Base-by-base conservation (phyloP, 345 rosid genomes). In the Populus davidiana region DNA sequence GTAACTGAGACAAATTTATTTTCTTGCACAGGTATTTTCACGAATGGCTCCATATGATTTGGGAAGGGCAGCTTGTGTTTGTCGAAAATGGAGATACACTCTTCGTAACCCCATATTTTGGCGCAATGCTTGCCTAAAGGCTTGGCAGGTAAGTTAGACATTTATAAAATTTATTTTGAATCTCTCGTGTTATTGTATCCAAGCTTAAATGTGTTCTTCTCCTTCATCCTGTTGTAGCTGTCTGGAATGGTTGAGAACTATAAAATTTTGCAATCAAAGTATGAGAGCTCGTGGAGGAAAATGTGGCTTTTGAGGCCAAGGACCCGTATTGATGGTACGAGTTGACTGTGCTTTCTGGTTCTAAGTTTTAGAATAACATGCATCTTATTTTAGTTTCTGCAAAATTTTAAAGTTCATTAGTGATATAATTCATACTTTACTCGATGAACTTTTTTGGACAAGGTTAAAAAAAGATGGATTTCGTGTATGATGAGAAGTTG, bases 261-360 rank as follows among this genome's bases (percentile, higher is more conserved):
- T 82, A 86, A 80, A 82, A 77, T 87, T 67, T 88, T 95, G 88
- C 99, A 92, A 86, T 89, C 90, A 56, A 90, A 81, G 35, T 91
- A 91, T 73, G 92, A 89, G 74, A 94, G 98, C 66, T 95, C 99
- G 13, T 95, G 98, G 99, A 92, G 94, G 84, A 95, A 93, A 86
- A 95, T 95, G 99, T 93, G 99, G 99, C 93, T 95, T 74, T 82
- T 83, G 47, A 91, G 99, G 82, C 94, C 99, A 69, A 86, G 98
- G 82, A 87, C 93, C 73, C 94, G 99, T n/a, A 87, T 91, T 43
- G 98, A 95, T 90, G 99, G 99, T 92, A 83, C 78, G 78, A 44
- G 10, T 72, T 47, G 20, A 31, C 21, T 16, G 1, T 69, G 31
- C 75, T 25, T 13, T 44, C 67, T 52, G 20, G 59, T 74, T 76